A percentile compares a stretch with the other conserved stretches of the same genome.
Evolutionary conservation across 2,329 filamentous ascomycete genomes (phyloP).

Genomic region (Fonsecaea erecta): DNA sequence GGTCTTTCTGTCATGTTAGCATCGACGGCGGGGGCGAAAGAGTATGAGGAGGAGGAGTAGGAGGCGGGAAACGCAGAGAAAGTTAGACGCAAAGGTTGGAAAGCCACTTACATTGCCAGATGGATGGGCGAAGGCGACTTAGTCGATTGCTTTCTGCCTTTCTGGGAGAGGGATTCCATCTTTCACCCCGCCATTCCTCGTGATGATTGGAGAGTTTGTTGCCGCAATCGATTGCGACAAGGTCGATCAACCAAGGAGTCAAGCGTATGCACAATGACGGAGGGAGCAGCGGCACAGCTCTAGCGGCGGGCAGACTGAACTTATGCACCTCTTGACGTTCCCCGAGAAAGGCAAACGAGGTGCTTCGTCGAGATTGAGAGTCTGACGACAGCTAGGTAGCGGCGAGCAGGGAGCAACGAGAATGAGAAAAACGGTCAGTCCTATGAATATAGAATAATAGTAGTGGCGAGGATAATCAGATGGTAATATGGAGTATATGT

Average conservation of each 20-base stretch:
- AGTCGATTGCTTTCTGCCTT: slow-evolving; percentile 9
- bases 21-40: not conserved
- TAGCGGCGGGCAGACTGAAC: not conserved
- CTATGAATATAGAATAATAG: not conserved
- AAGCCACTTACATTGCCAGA: slow-evolving; percentile 16
- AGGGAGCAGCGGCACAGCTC: slow-evolving; percentile 2
- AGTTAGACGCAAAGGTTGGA: not conserved
- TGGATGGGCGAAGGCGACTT: slow-evolving; percentile 14
- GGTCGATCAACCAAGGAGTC: slow-evolving; percentile 21
- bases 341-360: not conserved
- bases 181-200: slow-evolving; percentile 27
- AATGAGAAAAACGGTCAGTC: not conserved
- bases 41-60: slow-evolving; percentile 6
- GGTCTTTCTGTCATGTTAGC: slow-evolving; percentile 41
- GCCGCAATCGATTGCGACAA: slow-evolving; percentile 26
- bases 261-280: slow-evolving; percentile 32
- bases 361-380: not conserved
- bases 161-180: slow-evolving; percentile 11
- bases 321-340: not conserved
- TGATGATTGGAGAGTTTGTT: slow-evolving; percentile 24
- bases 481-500: not conserved
- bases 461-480: not conserved
- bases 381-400: not conserved
- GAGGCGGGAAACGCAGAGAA: slow-evolving; percentile 4
- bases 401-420: not conserved